phyloP scores from a whole-genome alignment of 208 protist species.

The Acanthamoeba divionensis region DNA sequence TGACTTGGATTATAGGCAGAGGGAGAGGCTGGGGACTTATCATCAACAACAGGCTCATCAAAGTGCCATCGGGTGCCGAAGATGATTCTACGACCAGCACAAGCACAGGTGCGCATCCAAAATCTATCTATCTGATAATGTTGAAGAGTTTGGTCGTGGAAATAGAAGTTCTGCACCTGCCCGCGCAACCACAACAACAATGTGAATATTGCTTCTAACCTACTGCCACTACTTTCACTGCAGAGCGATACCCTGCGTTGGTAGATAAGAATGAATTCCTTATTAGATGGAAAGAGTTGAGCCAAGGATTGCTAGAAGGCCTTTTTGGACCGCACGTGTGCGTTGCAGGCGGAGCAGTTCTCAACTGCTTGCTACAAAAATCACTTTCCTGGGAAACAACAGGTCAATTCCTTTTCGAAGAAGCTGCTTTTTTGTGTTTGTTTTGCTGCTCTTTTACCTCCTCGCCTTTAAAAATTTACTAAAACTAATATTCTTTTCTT shows the following conservation, averaged over 20 bases:
- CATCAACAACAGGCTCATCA: slow-evolving; percentile 38
- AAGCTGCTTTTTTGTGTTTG: not conserved
- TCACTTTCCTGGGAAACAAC: slow-evolving; percentile 4
- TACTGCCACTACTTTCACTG: not conserved
- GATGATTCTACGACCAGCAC: not conserved
- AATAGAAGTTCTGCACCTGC: not conserved
- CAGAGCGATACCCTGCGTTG: not conserved
- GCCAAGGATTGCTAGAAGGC: slow-evolving; percentile 29
- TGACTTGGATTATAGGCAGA: slow-evolving; percentile 43
- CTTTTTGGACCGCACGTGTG: slow-evolving; percentile 38
- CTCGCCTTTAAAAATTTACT: not conserved
- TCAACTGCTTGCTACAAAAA: not conserved
- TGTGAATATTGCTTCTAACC: not conserved
- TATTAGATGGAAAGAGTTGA: not conserved
- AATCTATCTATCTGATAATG: not conserved
- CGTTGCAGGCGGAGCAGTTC: slow-evolving; percentile 36
- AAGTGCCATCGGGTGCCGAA: not conserved
- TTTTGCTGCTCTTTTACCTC: not conserved
- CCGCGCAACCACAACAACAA: not conserved
- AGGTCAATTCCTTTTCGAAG: not conserved
- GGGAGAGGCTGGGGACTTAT: slow-evolving; percentile 33
- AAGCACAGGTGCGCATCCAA: not conserved
- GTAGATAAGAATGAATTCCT: not conserved
- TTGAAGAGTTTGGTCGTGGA: not conserved
- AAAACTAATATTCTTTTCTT: not conserved